These are phyloP conservation scores for Quercus tomentella DNA, from an alignment of 331 rosid species.

Conservation along the genomic window DNA sequence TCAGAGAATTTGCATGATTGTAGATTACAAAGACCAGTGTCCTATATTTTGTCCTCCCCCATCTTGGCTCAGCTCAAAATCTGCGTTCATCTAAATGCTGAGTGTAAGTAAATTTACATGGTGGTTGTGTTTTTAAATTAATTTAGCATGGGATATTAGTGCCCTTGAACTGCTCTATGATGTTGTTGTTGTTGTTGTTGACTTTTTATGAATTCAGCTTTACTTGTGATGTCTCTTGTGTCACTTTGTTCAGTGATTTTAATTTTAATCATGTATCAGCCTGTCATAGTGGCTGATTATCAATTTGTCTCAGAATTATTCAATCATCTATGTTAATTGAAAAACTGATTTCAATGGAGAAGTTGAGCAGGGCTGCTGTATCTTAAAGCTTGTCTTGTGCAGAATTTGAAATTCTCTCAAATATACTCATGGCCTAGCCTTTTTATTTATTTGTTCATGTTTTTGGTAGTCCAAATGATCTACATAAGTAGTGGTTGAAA, in stretches of 20 bases:
- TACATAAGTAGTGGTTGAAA: no score
- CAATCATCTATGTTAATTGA: no score
- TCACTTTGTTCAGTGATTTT: background rate
- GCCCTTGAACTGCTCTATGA: background rate
- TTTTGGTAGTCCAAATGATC: no score
- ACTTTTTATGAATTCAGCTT: background rate
- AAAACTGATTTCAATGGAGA: no score
- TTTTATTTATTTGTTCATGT: no score
- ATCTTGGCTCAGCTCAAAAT: constrained; percentile 13
- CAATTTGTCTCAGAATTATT: no score
- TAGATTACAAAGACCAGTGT: background rate
- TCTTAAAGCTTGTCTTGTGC: no score
- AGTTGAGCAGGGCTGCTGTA: no score
- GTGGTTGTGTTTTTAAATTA: background rate
- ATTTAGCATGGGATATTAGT: background rate
- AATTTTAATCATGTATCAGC: background rate
- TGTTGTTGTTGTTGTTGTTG: background rate
- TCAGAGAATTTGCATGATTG: constrained; percentile 3
- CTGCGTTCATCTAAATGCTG: background rate
- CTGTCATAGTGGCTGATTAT: background rate
- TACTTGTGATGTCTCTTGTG: background rate
- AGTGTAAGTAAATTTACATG: background rate
- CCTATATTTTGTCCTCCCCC: background rate
- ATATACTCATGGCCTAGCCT: no score
- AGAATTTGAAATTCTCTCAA: no score